These are phyloP conservation scores for Microascus cirrosus DNA, from an alignment of 2,329 filamentous ascomycete species.

Conservation along the genomic window DNA sequence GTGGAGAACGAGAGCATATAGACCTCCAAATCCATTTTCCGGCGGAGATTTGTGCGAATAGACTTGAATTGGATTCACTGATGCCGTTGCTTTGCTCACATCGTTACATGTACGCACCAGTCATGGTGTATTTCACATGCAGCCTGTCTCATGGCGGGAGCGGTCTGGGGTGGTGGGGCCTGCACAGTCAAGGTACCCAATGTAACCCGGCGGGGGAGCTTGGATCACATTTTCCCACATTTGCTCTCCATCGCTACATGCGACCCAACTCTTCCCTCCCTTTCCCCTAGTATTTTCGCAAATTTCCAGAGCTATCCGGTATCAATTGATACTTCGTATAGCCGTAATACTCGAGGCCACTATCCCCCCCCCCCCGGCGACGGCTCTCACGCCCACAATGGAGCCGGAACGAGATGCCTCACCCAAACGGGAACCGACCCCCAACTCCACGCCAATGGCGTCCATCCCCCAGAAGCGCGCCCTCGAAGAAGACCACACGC, in stretches of 20 bases:
- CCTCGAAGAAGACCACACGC: slow-evolving; percentile 59
- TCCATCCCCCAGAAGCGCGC: slow-evolving; percentile 53
- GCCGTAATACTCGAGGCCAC: too few species aligned
- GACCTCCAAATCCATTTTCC: background rate
- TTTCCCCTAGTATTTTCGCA: background rate
- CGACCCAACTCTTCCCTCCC: background rate
- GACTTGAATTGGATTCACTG: slow-evolving; percentile 4
- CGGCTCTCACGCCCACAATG: background rate
- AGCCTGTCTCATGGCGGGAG: background rate
- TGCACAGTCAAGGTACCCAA: background rate
- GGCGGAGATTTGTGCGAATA: slow-evolving; percentile 8
- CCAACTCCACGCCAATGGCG: slow-evolving; percentile 23
- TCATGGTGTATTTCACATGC: too few species aligned
- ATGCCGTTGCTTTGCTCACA: background rate
- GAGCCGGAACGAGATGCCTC: slow-evolving; percentile 1
- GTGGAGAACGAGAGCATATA: slow-evolving; percentile 1
- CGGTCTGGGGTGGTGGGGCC: background rate
- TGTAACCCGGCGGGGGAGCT: background rate
- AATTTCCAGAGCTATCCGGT: background rate
- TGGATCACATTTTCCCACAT: background rate
- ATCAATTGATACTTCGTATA: background rate
- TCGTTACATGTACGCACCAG: too few species aligned
- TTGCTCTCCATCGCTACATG: too few species aligned
- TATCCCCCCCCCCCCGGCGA: background rate
- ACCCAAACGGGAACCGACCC: slow-evolving; percentile 4